Conservation (phyloP, 139 green algal species). For the Micractinium sp. region DNA sequence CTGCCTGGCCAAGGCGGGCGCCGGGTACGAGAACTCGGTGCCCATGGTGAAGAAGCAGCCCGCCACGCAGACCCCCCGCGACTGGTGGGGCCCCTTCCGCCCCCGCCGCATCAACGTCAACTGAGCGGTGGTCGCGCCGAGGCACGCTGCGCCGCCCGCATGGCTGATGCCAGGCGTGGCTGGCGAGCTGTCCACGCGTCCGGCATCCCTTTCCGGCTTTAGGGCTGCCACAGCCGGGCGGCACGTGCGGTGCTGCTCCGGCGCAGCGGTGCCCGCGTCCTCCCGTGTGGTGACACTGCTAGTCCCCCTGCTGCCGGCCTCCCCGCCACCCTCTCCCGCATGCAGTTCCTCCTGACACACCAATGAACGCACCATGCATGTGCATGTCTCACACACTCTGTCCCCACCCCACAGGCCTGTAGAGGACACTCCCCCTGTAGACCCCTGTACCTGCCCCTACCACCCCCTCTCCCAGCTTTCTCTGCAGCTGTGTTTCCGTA, state of each 20-base stretch:
- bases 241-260: too few relatives aligned
- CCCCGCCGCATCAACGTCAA: not conserved
- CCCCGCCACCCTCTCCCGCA: not conserved
- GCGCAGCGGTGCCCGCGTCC: too few relatives aligned
- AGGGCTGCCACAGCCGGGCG: too few relatives aligned
- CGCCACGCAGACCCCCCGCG: not conserved
- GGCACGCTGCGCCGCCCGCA: too few relatives aligned
- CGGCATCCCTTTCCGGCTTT: too few relatives aligned
- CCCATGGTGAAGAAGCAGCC: conserved; percentile 31
- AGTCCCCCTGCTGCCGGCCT: not conserved
- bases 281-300: not conserved
- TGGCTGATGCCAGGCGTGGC: too few relatives aligned
- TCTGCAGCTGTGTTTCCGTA: not conserved
- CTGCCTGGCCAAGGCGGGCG: conserved; percentile 39
- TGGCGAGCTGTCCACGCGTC: too few relatives aligned
- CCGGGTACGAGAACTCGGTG: conserved; percentile 19
- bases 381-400: not conserved
- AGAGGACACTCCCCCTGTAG: not conserved
- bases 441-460: not conserved
- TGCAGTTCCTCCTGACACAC: too few relatives aligned
- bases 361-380: not conserved
- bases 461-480: not conserved
- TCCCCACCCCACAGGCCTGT: too few relatives aligned
- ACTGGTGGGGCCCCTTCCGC: conserved; percentile 31
- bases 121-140: not conserved